Conservation (phyloP, 495 filamentous ascomycete genomes). For the Filosporella fistucella region DNA sequence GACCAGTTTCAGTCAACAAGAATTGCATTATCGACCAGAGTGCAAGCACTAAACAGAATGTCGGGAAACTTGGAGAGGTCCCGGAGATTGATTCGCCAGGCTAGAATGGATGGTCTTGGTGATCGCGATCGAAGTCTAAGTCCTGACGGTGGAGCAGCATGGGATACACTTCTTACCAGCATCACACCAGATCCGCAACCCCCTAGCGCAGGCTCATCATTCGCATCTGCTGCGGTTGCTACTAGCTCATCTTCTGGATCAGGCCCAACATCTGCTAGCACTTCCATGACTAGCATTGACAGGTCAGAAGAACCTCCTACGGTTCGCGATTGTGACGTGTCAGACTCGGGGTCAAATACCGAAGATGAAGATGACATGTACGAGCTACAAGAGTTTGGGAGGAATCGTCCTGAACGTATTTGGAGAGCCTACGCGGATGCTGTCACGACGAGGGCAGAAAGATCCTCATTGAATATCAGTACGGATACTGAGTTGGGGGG, state of each 20-base stretch:
- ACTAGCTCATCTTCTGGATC: slow-evolving; percentile 12
- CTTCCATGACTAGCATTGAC: slow-evolving; percentile 17
- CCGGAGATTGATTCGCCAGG: slow-evolving; percentile 17
- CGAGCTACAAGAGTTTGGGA: slow-evolving; percentile 12
- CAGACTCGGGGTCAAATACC: slow-evolving; percentile 17
- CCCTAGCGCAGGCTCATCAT: slow-evolving; percentile 77
- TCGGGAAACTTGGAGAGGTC: slow-evolving; percentile 15
- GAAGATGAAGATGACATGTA: slow-evolving; percentile 28
- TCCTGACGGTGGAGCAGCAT: slow-evolving; percentile 64
- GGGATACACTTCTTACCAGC: slow-evolving; percentile 77
- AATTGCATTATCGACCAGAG: slow-evolving; percentile 10
- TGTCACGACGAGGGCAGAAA: slow-evolving; percentile 16
- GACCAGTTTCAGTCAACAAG: too few species aligned
- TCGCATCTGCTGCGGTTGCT: slow-evolving; percentile 55
- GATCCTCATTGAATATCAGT: slow-evolving; percentile 14
- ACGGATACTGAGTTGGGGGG: slow-evolving; percentile 40
- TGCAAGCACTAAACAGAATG: slow-evolving; percentile 12
- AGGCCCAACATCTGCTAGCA: slow-evolving; percentile 8
- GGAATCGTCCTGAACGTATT: slow-evolving; percentile 3
- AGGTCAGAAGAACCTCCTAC: slow-evolving; percentile 1
- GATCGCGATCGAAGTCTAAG: slow-evolving; percentile 80
- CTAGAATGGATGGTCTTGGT: slow-evolving; percentile 65
- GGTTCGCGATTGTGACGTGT: slow-evolving; percentile 18
- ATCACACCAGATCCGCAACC: slow-evolving; percentile 76
- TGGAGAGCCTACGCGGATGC: slow-evolving; percentile 34